Conservation (phyloP, 1,284 basidiomycete species). For the Cronartium quercuum region DNA sequence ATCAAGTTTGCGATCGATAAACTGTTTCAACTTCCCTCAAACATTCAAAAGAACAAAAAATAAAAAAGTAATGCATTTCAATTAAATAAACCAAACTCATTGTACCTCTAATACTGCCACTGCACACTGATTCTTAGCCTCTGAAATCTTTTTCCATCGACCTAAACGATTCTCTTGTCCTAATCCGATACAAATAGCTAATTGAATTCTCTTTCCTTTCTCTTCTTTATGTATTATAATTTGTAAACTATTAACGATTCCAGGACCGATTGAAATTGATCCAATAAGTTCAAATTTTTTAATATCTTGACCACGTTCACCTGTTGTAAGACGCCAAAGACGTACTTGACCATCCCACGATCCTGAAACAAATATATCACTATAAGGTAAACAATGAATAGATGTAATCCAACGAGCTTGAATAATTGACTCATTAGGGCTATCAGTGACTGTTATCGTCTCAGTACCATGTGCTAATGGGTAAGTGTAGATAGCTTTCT, state of each 20-base stretch:
- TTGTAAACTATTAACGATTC: conserved; percentile 85
- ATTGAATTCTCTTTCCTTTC: conserved; percentile 49
- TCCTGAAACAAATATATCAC: conserved; percentile 84
- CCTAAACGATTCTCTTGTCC: conserved; percentile 84
- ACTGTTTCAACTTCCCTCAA: too few species aligned
- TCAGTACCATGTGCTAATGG: conserved; percentile 75
- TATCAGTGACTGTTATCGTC: conserved; percentile 63
- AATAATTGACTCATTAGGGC: conserved; percentile 63
- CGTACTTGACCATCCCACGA: conserved; percentile 86
- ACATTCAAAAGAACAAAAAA: too few species aligned
- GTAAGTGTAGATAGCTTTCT: conserved; percentile 85
- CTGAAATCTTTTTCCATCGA: conserved; percentile 73
- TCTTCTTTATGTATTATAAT: conserved; percentile 55
- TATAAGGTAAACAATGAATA: conserved; percentile 72
- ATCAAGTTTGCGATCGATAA: too few species aligned
- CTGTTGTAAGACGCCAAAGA: conserved; percentile 73
- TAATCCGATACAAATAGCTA: conserved; percentile 69
- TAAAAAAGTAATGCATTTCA: too few species aligned
- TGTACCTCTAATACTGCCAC: conserved; percentile 9
- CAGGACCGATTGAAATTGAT: conserved; percentile 60
- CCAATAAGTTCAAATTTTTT: conserved; percentile 58
- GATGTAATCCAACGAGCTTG: conserved; percentile 82
- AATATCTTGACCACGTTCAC: conserved; percentile 47
- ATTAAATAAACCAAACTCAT: too few species aligned
- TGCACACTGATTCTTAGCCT: conserved; percentile 57